A percentile compares a stretch with the other conserved stretches of the same genome.
phyloP scores from a whole-genome alignment of 2,329 filamentous ascomycete genomes.

The Plectosphaerella sp. region DNA sequence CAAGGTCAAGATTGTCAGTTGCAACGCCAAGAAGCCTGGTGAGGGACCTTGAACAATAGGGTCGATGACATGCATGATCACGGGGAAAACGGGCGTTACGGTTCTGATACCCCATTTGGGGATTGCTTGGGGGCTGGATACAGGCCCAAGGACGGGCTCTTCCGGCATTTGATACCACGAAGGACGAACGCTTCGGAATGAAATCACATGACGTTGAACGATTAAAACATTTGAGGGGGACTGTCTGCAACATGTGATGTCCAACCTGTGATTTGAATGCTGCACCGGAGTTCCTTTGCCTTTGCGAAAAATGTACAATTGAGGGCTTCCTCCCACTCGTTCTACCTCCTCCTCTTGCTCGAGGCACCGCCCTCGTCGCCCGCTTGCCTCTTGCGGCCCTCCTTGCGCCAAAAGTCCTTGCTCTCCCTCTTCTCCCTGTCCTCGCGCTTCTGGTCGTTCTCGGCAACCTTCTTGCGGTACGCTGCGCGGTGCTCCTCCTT shows the following conservation, averaged over 20 bases:
- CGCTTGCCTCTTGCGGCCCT: slow-evolving; percentile 66
- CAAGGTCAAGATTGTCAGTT: slow-evolving; percentile 97
- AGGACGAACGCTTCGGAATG: not conserved
- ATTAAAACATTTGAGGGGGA: not conserved
- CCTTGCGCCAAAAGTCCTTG: slow-evolving; percentile 87
- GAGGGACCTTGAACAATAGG: slow-evolving; percentile 24
- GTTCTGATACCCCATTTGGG: not conserved
- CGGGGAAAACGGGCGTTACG: not conserved
- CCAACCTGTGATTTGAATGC: too few relatives aligned
- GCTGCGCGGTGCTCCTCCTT: slow-evolving; percentile 82
- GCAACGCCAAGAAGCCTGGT: slow-evolving; percentile 74
- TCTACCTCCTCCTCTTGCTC: slow-evolving; percentile 15
- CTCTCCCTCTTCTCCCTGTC: slow-evolving; percentile 86
- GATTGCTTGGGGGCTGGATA: not conserved
- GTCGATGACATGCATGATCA: not conserved
- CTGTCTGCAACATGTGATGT: too few relatives aligned
- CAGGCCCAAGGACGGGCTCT: not conserved
- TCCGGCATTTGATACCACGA: not conserved
- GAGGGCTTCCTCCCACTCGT: not conserved
- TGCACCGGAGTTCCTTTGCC: too few relatives aligned
- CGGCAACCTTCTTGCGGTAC: slow-evolving; percentile 79
- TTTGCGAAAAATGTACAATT: too few relatives aligned
- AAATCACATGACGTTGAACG: too few relatives aligned
- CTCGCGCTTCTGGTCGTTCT: slow-evolving; percentile 77
- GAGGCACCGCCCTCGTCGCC: slow-evolving; percentile 33